A percentile compares a stretch with the other conserved stretches of the same genome.
These are phyloP conservation scores for Peronosclerospora sorghi DNA, from an alignment of 352 stramenopile species.

Conservation along the genomic window DNA sequence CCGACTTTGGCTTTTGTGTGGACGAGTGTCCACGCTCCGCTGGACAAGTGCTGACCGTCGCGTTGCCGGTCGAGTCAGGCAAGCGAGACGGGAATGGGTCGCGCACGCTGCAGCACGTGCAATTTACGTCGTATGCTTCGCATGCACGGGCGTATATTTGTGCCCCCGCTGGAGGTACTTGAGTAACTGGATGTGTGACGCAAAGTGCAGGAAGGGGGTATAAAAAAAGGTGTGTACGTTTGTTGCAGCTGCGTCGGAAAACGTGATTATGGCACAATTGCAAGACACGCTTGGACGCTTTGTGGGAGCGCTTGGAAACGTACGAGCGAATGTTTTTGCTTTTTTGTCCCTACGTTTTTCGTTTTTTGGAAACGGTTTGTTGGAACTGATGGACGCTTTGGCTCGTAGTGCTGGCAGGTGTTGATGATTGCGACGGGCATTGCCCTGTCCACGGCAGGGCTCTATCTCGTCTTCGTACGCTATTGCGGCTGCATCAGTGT, in stretches of 20 bases:
- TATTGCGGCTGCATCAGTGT: constrained; percentile 69
- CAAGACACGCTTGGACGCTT: constrained; percentile 66
- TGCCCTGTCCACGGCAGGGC: constrained; percentile 34
- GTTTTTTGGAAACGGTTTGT: background rate
- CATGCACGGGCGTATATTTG: constrained; percentile 60
- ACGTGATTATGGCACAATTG: constrained; percentile 52
- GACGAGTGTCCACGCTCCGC: constrained; percentile 29
- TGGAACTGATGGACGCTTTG: no score
- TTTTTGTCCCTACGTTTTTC: background rate
- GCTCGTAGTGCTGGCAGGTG: constrained; percentile 46
- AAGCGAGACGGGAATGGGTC: constrained; percentile 25
- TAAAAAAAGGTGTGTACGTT: no score
- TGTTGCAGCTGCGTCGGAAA: constrained; percentile 31
- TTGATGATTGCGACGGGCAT: constrained; percentile 52
- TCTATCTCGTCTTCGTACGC: constrained; percentile 60
- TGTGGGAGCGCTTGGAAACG: constrained; percentile 62
- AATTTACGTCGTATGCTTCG: constrained; percentile 58
- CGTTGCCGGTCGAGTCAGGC: constrained; percentile 32
- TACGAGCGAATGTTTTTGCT: constrained; percentile 10
- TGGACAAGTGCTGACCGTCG: constrained; percentile 34
- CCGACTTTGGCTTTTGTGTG: constrained; percentile 77
- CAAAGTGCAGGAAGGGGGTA: no score
- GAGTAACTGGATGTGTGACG: no score
- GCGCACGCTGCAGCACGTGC: constrained; percentile 23
- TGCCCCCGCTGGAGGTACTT: constrained; percentile 43